phyloP scores from a whole-genome alignment of 352 stramenopile genomes.

The Hyaloperonospora arabidopsidis region DNA sequence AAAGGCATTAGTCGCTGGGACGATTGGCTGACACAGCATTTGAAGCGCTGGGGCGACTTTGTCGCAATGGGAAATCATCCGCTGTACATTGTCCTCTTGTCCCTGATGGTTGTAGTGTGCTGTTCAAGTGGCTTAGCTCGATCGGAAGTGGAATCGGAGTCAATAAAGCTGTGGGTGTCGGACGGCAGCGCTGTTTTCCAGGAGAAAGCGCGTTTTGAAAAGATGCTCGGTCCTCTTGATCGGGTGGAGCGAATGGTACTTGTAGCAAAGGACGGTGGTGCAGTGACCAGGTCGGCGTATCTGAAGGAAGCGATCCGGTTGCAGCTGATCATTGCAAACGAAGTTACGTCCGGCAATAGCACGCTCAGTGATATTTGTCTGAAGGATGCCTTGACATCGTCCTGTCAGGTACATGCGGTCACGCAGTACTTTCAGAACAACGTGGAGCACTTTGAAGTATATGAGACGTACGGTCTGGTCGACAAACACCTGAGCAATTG shows the following conservation, averaged over 20 bases:
- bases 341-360: conserved; percentile 15
- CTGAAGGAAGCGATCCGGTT: conserved; percentile 53
- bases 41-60: conserved; percentile 45
- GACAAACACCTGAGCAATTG: conserved; percentile 39
- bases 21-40: conserved; percentile 24
- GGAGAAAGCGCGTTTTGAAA: conserved; percentile 36
- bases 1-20: conserved; percentile 31
- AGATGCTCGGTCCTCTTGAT: conserved; percentile 52
- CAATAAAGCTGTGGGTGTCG: conserved; percentile 51
- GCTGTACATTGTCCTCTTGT: conserved; percentile 36
- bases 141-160: conserved; percentile 41
- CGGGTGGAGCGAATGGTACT: conserved; percentile 49
- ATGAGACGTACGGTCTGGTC: conserved; percentile 38
- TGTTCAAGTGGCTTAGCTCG: conserved; percentile 33
- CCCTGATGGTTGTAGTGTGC: conserved; percentile 34
- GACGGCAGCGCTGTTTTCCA: conserved; percentile 36
- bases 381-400: conserved; percentile 39
- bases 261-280: conserved; percentile 46
- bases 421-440: conserved; percentile 69
- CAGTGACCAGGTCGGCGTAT: conserved; percentile 35
- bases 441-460: conserved; percentile 42
- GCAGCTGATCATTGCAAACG: conserved; percentile 30
- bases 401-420: conserved; percentile 43
- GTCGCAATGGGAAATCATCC: conserved; percentile 40
- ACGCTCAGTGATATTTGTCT: conserved; percentile 47